phyloP scores from a whole-genome alignment of 2,329 filamentous ascomycete species.

The Neoarthrinium moseri region DNA sequence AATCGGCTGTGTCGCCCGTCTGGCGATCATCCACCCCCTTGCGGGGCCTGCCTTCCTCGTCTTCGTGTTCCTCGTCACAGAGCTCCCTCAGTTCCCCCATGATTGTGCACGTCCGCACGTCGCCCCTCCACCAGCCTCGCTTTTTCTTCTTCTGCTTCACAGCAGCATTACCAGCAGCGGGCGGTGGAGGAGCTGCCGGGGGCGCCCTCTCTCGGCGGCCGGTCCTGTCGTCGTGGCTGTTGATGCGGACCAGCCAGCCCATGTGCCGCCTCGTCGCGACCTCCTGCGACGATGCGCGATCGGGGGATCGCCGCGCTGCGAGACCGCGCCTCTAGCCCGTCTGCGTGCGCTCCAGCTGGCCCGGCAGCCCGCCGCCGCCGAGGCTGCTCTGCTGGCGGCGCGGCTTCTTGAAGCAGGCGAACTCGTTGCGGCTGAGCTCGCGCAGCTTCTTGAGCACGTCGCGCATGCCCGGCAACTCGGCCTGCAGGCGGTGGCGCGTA shows the following conservation, averaged over 20 bases:
- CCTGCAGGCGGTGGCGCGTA: conserved; percentile 75
- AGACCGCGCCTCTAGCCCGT: conserved; percentile 24
- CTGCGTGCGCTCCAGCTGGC: conserved; percentile 22
- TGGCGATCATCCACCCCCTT: no score
- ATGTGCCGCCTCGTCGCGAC: no score
- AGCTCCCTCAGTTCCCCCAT: conserved; percentile 1
- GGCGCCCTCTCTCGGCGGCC: no score
- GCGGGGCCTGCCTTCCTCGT: not conserved
- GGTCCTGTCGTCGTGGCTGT: not conserved
- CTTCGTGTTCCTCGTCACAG: not conserved
- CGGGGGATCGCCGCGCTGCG: not conserved
- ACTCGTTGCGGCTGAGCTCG: conserved; percentile 80
- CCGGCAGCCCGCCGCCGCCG: not conserved
- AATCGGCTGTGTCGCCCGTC: no score
- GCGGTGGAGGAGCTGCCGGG: no score
- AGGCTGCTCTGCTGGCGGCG: conserved; percentile 16
- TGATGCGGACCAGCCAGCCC: not conserved
- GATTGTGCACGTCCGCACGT: not conserved
- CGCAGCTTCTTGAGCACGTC: conserved; percentile 79
- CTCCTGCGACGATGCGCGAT: no score
- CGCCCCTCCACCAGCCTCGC: not conserved
- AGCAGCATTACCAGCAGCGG: no score
- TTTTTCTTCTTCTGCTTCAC: not conserved
- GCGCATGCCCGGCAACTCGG: conserved; percentile 86
- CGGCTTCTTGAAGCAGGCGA: conserved; percentile 72